phyloP scores from a whole-genome alignment of 148 eudicot species.

The Spergularia bocconei region DNA sequence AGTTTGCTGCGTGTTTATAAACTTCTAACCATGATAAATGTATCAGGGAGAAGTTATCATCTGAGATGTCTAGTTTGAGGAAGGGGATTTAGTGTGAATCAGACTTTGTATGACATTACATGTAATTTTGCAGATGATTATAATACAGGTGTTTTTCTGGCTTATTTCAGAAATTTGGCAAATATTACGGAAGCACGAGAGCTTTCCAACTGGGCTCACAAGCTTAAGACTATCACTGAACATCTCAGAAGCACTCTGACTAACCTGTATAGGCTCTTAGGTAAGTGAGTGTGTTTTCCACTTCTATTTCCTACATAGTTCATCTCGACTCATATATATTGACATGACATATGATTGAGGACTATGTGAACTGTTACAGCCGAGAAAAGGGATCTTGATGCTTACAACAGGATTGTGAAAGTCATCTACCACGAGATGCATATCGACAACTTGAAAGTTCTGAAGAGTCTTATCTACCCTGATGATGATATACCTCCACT shows the following conservation, averaged over 20 bases:
- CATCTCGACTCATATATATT: neutral
- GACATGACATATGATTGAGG: neutral
- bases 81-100: too few relatives aligned
- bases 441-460: slow-evolving; percentile 62
- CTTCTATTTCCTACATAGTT: neutral
- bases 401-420: slow-evolving; percentile 30
- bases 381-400: slow-evolving; percentile 40
- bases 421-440: slow-evolving; percentile 41
- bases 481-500: slow-evolving; percentile 52
- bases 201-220: slow-evolving; percentile 56
- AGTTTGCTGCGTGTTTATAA: too few relatives aligned
- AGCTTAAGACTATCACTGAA: slow-evolving; percentile 44
- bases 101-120: too few relatives aligned
- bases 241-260: slow-evolving; percentile 39
- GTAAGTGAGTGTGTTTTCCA: slow-evolving; percentile 19
- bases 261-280: slow-evolving; percentile 36
- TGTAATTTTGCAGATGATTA: neutral
- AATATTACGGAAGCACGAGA: slow-evolving; percentile 51
- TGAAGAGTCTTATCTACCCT: slow-evolving; percentile 38
- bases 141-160: neutral
- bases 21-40: neutral
- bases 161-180: slow-evolving; percentile 31
- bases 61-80: too few relatives aligned
- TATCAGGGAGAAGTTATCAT: too few relatives aligned
- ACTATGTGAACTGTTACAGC: slow-evolving; percentile 31